Evolutionary conservation across 331 rosid genomes (phyloP).

Genomic region (Saraca asoca): DNA sequence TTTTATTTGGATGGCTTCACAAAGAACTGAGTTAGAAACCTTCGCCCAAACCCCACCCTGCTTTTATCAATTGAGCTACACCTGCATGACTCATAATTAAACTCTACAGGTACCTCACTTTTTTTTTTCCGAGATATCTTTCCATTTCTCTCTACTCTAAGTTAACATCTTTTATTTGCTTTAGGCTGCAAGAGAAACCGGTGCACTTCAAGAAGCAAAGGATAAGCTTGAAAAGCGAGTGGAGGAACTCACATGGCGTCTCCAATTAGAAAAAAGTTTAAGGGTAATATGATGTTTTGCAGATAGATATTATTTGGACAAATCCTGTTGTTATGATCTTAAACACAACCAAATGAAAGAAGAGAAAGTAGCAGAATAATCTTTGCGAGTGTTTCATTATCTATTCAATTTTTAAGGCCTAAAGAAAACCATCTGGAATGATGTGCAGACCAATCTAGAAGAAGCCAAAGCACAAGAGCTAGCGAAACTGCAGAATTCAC

Average conservation of each 20-base stretch:
- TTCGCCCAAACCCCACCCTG: background rate
- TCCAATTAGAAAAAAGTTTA: slow-evolving; percentile 82
- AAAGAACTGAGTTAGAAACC: slow-evolving; percentile 15
- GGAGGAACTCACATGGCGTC: slow-evolving; percentile 90
- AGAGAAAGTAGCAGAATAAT: background rate
- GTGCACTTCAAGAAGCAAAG: slow-evolving; percentile 88
- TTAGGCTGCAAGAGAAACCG: slow-evolving; percentile 88
- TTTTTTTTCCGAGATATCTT: slow-evolving; percentile 15
- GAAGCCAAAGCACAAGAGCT: slow-evolving; percentile 81
- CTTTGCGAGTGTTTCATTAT: background rate
- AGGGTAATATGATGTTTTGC: slow-evolving; percentile 56
- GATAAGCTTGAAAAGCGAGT: slow-evolving; percentile 78
- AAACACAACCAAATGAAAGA: slow-evolving; percentile 4
- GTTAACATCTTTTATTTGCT: slow-evolving; percentile 38
- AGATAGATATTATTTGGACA: slow-evolving; percentile 25
- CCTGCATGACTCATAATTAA: slow-evolving; percentile 19
- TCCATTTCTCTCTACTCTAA: slow-evolving; percentile 18
- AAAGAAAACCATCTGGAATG: slow-evolving; percentile 33
- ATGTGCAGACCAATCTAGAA: slow-evolving; percentile 78
- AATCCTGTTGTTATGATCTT: slow-evolving; percentile 24
- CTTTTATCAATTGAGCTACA: slow-evolving; percentile 26
- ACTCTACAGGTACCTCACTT: too few species aligned
- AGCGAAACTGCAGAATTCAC: slow-evolving; percentile 66
- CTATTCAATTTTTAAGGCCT: background rate
- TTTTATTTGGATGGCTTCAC: slow-evolving; percentile 1